These are phyloP conservation scores for Verticillium klebahnii DNA, from an alignment of 2,329 filamentous ascomycete species.

Conservation along the genomic window DNA sequence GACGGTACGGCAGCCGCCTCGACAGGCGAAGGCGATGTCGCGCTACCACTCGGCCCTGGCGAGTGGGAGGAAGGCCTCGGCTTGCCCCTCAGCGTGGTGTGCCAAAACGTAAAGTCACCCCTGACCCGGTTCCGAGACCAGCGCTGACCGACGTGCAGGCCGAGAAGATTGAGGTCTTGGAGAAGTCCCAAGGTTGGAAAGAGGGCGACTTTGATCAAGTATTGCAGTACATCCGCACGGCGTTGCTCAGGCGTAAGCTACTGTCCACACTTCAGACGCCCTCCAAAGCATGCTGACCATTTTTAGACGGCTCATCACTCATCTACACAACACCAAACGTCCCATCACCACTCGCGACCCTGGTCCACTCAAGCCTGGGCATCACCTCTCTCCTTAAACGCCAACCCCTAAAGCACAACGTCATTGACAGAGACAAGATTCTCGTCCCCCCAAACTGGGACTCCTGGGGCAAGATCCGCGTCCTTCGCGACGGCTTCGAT, in stretches of 20 bases:
- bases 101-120: slow-evolving; percentile 68
- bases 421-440: slow-evolving; percentile 91
- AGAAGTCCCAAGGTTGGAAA: slow-evolving; percentile 88
- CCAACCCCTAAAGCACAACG: slow-evolving; percentile 78
- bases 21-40: slow-evolving; percentile 60
- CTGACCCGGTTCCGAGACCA: background rate
- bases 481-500: slow-evolving; percentile 86
- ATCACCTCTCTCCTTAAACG: slow-evolving; percentile 80
- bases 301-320: slow-evolving; percentile 71
- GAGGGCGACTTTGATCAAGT: slow-evolving; percentile 97
- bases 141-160: slow-evolving; percentile 44
- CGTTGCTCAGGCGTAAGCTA: slow-evolving; percentile 74
- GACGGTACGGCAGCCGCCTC: slow-evolving; percentile 58
- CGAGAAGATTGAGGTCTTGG: slow-evolving; percentile 84
- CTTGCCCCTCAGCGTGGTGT: slow-evolving; percentile 87
- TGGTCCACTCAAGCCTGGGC: slow-evolving; percentile 80
- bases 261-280: background rate
- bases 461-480: slow-evolving; percentile 94
- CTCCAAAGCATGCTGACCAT: slow-evolving; percentile 6
- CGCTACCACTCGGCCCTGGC: slow-evolving; percentile 76
- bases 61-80: slow-evolving; percentile 92
- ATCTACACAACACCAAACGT: slow-evolving; percentile 79
- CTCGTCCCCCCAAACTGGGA: slow-evolving; percentile 97
- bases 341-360: slow-evolving; percentile 69
- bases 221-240: slow-evolving; percentile 84